Conservation (phyloP, 441 rosid species). For the Bocquillonia castaneifolia region DNA sequence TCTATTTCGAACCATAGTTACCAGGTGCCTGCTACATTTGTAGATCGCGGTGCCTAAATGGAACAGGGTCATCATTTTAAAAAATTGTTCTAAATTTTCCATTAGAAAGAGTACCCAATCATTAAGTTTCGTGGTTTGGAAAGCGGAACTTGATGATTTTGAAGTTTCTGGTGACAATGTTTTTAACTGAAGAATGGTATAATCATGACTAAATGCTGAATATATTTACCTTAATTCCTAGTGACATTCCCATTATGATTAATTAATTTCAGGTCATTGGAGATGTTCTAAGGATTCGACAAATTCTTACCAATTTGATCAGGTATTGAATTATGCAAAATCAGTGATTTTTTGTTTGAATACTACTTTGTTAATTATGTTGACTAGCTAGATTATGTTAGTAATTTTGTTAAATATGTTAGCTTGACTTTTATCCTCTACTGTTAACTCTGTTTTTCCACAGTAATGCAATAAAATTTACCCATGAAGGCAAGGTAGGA, state of each 20-base stretch:
- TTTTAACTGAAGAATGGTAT: not conserved
- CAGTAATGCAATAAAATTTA: slow-evolving; percentile 94
- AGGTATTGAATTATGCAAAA: no score
- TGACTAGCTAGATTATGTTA: not conserved
- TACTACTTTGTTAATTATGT: no score
- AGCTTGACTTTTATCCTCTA: not conserved
- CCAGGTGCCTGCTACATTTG: no score
- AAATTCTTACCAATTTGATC: slow-evolving; percentile 91
- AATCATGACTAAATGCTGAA: not conserved
- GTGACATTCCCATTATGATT: not conserved
- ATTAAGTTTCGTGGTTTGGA: no score
- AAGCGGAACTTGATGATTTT: no score
- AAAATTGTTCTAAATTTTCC: no score
- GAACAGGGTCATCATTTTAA: no score
- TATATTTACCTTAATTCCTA: not conserved
- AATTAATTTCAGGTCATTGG: slow-evolving; percentile 66
- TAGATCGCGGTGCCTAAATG: no score
- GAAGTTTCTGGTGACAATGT: no score
- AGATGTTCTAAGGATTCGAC: slow-evolving; percentile 90
- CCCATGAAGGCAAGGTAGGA: slow-evolving; percentile 89
- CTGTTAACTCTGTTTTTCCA: slow-evolving; percentile 9
- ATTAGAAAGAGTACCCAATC: no score
- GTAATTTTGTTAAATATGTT: not conserved
- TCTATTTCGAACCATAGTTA: not conserved
- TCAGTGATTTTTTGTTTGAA: no score